Base-by-base conservation (phyloP, 2,329 filamentous ascomycete genomes). In the Alternaria ventricosa region DNA sequence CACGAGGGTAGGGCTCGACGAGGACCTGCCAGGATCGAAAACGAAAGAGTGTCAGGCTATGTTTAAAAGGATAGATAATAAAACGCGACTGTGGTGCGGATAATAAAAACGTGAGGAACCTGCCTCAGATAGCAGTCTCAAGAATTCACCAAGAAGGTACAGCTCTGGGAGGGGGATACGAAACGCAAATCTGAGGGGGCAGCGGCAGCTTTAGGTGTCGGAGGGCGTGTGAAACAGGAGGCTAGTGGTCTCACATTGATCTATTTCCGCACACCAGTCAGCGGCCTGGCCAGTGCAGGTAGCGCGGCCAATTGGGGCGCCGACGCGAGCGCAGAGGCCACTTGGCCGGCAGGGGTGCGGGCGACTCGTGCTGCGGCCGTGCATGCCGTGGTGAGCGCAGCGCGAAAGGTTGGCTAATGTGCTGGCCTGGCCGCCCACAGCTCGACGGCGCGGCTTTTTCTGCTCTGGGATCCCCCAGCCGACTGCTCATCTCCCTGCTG, bases 201-300 rank as follows among this genome's bases (percentile, higher is more conserved):
- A 76, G 71, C 69, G 72, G 76, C 73, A 72, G 70, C 74, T 79
- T 80, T 77, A 80, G 76, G 76, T 79, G 77, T 78, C 73, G 71
- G 77, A 79, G 75, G 69, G 69, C 68, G 73, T 70, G 71, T 79
- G 78, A 79, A 79, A 80, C 78, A 78, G 77, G 76, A 78, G 74
- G 47, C 70, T 77, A 73, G 76, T 68, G 64, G 76, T 79, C 76
- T 79, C 73, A 74, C 75, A 74, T 72, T 70, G 66, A 70, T 75
- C 75, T 78, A 78, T 77, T 77, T 71, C 68, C 64, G 68, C 68
- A 64, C 64, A 63, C 71, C 70, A 71, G 69, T 71, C 70, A 73
- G 71, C 68, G 61, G 60, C 61, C 60, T 63, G 70, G 70, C 66
- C 61, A 49, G 73, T 67, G 71, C 68, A 66, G 64, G 64, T 66